phyloP scores from a whole-genome alignment of 306 rosid species.

The Cucumis sativus region Cucumber_9930_V3 NC_026657.2:38869001-38869500 shows the following conservation, averaged over 20 bases:
- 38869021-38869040: too few relatives aligned
- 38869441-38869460: not conserved
- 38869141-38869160: too few relatives aligned
- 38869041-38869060: too few relatives aligned
- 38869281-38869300: not conserved
- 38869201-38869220: not conserved
- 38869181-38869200: too few relatives aligned
- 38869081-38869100: too few relatives aligned
- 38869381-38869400: not conserved
- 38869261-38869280: not conserved
- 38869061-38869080: too few relatives aligned
- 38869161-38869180: too few relatives aligned
- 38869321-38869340: not conserved
- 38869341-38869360: not conserved
- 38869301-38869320: not conserved
- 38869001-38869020: too few relatives aligned
- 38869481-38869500: conserved; percentile 72
- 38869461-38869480: conserved; percentile 34
- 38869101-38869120: too few relatives aligned
- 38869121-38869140: too few relatives aligned
- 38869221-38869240: not conserved
- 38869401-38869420: not conserved
- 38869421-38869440: not conserved
- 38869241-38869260: not conserved
- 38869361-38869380: not conserved